A percentile compares a stretch with the other conserved stretches of the same genome.
These are phyloP conservation scores for Metschnikowia matae DNA, from an alignment of 805 yeast genomes.

Conservation along the genomic window DNA sequence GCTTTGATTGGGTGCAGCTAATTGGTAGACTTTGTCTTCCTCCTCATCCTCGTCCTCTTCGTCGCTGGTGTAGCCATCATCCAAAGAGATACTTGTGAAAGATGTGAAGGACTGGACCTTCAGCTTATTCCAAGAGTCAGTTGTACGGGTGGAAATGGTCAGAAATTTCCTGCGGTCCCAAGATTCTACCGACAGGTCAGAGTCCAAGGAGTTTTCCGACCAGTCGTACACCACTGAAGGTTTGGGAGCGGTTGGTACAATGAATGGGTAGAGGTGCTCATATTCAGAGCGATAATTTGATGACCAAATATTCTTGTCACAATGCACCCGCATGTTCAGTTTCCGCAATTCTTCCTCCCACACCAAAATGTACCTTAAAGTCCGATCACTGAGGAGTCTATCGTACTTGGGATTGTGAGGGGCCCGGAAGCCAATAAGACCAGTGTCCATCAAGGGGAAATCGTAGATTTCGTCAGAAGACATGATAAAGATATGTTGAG, in stretches of 20 bases:
- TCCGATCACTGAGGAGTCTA: not conserved
- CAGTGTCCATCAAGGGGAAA: slow-evolving; percentile 2
- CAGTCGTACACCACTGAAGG: not conserved
- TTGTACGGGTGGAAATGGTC: not conserved
- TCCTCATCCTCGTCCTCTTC: not conserved
- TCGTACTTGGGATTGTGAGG: not conserved
- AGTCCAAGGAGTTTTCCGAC: not conserved
- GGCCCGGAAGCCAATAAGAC: slow-evolving; percentile 1
- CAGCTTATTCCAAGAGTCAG: not conserved
- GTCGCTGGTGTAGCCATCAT: too few relatives aligned
- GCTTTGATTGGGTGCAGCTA: not conserved
- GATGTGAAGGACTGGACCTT: too few relatives aligned
- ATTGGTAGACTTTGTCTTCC: not conserved
- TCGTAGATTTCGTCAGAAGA: not conserved
- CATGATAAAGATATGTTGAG: not conserved
- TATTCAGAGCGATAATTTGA: not conserved
- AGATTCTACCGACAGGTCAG: not conserved
- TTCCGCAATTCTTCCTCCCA: not conserved
- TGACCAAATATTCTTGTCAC: not conserved
- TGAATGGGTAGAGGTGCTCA: too few relatives aligned
- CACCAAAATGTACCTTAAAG: not conserved
- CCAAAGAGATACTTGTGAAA: too few relatives aligned
- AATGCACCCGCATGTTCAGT: not conserved
- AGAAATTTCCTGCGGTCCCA: not conserved
- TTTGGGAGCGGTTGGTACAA: too few relatives aligned